These are phyloP conservation scores for Trametes gibbosa DNA, from an alignment of 768 basidiomycete genomes.

Conservation along the genomic window DNA sequence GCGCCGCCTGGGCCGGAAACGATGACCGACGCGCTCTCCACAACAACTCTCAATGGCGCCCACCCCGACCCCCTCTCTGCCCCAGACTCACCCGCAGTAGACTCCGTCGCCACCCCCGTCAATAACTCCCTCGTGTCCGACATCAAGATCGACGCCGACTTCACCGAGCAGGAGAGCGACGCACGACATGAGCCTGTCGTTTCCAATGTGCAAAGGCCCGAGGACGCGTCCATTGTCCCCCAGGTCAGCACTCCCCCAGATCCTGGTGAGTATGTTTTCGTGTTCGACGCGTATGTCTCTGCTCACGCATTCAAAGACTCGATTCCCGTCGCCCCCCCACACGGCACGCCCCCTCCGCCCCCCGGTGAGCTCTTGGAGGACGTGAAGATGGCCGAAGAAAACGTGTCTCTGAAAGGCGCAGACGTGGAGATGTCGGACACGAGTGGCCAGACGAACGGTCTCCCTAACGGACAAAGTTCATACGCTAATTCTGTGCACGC, in stretches of 20 bases:
- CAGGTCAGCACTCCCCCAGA: constrained; percentile 45
- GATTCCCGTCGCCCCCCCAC: constrained; percentile 43
- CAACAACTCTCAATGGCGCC: constrained; percentile 23
- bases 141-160: constrained; percentile 64
- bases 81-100: constrained; percentile 38
- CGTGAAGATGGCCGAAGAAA: constrained; percentile 55
- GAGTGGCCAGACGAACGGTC: constrained; percentile 25
- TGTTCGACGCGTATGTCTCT: constrained; percentile 17
- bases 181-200: constrained; percentile 58
- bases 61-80: constrained; percentile 21
- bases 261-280: constrained; percentile 41
- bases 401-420: constrained; percentile 8
- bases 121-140: constrained; percentile 46
- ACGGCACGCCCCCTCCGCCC: constrained; percentile 47
- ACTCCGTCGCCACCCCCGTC: constrained; percentile 63
- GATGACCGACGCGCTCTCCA: constrained; percentile 56
- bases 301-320: constrained; percentile 35
- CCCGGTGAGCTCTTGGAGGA: constrained; percentile 47
- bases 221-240: constrained; percentile 44
- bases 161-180: constrained; percentile 63
- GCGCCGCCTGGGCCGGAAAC: constrained; percentile 39
- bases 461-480: constrained; percentile 28
- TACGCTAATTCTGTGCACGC: constrained; percentile 32
- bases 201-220: constrained; percentile 48
- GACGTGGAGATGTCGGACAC: constrained; percentile 27